A percentile compares a stretch with the other conserved stretches of the same genome.
These are phyloP conservation scores for Filobasidium wieringae DNA, from an alignment of 768 basidiomycete species.

Conservation along the genomic window DNA sequence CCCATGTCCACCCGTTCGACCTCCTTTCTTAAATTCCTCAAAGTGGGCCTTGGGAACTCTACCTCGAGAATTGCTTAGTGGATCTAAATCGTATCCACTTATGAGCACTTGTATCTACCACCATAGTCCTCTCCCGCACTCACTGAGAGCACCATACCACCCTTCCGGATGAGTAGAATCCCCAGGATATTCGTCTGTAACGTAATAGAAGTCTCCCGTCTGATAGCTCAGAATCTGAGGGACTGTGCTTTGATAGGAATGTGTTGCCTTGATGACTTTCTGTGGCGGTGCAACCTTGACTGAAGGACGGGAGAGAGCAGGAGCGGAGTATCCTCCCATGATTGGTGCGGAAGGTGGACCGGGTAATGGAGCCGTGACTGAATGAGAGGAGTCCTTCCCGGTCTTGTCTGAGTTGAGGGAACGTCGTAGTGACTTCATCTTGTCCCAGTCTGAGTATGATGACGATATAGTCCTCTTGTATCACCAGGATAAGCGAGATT, in stretches of 20 bases:
- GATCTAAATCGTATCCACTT: conserved; percentile 42
- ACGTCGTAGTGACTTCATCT: conserved; percentile 32
- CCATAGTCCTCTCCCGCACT: conserved; percentile 12
- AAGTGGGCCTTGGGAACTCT: conserved; percentile 77
- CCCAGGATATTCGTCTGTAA: conserved; percentile 57
- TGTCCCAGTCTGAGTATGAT: no score
- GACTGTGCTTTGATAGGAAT: conserved; percentile 52
- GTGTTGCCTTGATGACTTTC: conserved; percentile 82
- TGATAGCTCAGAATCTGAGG: conserved; percentile 81
- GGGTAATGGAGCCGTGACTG: conserved; percentile 51
- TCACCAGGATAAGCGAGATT: no score
- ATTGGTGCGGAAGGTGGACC: conserved; percentile 56
- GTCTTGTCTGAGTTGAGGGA: conserved; percentile 31
- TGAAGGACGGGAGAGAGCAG: conserved; percentile 52
- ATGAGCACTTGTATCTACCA: not conserved
- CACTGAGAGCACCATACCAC: conserved; percentile 85
- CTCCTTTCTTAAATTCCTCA: conserved; percentile 72
- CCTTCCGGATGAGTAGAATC: conserved; percentile 29
- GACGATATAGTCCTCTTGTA: no score
- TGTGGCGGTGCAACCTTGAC: conserved; percentile 70
- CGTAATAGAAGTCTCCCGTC: conserved; percentile 97
- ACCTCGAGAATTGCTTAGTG: conserved; percentile 77
- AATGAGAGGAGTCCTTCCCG: conserved; percentile 11
- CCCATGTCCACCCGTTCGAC: not conserved
- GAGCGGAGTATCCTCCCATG: conserved; percentile 42